A percentile compares a stretch with the other conserved stretches of the same genome.
These are phyloP conservation scores for Salvia rosmarinus DNA, from an alignment of 257 asterid species.

Conservation along the genomic window DNA sequence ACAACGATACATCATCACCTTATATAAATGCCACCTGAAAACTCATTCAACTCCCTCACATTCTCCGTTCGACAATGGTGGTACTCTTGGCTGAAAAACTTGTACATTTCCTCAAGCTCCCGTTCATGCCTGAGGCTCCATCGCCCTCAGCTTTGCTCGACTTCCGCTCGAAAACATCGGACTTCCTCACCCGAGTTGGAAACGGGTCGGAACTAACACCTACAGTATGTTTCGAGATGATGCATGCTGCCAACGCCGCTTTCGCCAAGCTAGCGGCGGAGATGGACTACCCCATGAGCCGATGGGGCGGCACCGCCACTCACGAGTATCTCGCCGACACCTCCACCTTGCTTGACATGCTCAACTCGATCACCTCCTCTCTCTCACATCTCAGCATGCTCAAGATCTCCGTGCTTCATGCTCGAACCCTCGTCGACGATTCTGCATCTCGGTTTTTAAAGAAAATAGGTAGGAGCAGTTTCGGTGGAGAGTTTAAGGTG, in stretches of 20 bases:
- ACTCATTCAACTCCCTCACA: background rate
- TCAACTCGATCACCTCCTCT: constrained; percentile 54
- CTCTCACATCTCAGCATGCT: constrained; percentile 51
- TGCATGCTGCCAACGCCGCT: constrained; percentile 44
- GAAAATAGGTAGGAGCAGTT: no score
- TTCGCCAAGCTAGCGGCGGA: constrained; percentile 60
- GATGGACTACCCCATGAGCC: constrained; percentile 53
- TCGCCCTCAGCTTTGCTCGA: no score
- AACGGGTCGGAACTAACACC: constrained; percentile 38
- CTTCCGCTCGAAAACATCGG: constrained; percentile 47
- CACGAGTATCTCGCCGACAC: constrained; percentile 51
- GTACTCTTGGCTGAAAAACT: no score
- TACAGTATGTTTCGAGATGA: constrained; percentile 40
- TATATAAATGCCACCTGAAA: background rate
- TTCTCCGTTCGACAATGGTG: background rate
- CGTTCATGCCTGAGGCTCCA: no score
- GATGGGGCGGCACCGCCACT: constrained; percentile 48
- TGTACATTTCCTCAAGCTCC: no score
- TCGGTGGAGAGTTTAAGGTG: no score
- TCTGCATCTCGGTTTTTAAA: constrained; percentile 34
- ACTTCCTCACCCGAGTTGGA: constrained; percentile 33
- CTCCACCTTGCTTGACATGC: constrained; percentile 47
- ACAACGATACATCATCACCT: no score
- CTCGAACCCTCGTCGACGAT: constrained; percentile 34
- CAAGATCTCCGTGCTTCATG: constrained; percentile 46